phyloP scores from a whole-genome alignment of 176 grass and related monocot species.

The Elaeis guineensis region DNA sequence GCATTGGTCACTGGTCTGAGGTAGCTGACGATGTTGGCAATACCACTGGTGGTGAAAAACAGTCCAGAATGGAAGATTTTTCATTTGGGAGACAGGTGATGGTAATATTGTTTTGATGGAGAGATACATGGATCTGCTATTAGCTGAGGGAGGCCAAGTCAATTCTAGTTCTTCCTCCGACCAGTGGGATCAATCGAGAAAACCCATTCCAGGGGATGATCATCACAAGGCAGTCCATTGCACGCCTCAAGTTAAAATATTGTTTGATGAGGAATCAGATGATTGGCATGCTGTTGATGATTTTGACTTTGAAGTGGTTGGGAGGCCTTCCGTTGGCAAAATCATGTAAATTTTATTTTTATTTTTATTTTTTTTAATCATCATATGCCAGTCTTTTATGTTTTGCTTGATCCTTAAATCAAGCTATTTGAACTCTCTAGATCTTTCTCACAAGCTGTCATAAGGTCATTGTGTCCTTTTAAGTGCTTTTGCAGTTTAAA shows the following conservation, averaged over 20 bases:
- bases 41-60: conserved; percentile 33
- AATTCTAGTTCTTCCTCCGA: conserved; percentile 43
- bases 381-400: no score
- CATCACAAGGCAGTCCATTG: conserved; percentile 27
- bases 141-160: conserved; percentile 40
- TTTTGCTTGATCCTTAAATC: no score
- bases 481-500: no score
- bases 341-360: no score
- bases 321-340: conserved; percentile 11
- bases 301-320: conserved; percentile 71
- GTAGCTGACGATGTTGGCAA: conserved; percentile 61
- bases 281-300: conserved; percentile 60
- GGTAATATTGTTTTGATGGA: conserved; percentile 66
- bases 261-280: conserved; percentile 51
- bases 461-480: no score
- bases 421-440: no score
- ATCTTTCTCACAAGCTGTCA: no score
- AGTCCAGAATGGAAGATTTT: conserved; percentile 43
- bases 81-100: conserved; percentile 24
- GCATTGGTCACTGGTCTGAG: conserved; percentile 94
- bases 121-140: conserved; percentile 86
- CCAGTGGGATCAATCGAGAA: conserved; percentile 46
- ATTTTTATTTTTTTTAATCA: no score
- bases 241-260: conserved; percentile 14
- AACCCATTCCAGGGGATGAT: conserved; percentile 33